phyloP scores from a whole-genome alignment of 1,139 yeast genomes.

The Kodamaea derodonti region DNA sequence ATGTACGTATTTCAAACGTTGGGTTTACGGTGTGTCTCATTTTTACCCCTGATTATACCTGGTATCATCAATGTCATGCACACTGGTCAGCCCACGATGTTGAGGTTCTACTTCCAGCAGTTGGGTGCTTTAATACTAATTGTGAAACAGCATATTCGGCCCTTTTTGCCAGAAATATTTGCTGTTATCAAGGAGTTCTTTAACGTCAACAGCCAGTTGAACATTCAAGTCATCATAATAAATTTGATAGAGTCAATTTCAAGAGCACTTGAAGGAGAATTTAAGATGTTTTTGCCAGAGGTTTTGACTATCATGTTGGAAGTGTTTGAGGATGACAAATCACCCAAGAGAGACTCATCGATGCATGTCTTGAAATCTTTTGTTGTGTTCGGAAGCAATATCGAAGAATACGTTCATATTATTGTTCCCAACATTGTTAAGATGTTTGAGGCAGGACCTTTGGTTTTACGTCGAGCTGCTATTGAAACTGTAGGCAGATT shows the following conservation, averaged over 20 bases:
- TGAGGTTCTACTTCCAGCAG: slow-evolving; percentile 89
- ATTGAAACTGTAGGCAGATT: slow-evolving; percentile 82
- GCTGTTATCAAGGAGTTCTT: slow-evolving; percentile 74
- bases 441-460: slow-evolving; percentile 67
- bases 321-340: slow-evolving; percentile 74
- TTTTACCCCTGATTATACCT: slow-evolving; percentile 81
- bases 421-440: slow-evolving; percentile 80
- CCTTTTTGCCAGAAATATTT: slow-evolving; percentile 76
- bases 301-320: slow-evolving; percentile 73
- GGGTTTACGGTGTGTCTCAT: slow-evolving; percentile 84
- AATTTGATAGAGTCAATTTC: slow-evolving; percentile 82
- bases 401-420: slow-evolving; percentile 85
- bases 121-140: slow-evolving; percentile 73
- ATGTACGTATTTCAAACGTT: slow-evolving; percentile 86
- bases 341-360: slow-evolving; percentile 62
- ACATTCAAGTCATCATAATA: slow-evolving; percentile 75
- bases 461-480: slow-evolving; percentile 66
- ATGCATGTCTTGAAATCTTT: slow-evolving; percentile 77
- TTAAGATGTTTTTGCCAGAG: slow-evolving; percentile 76
- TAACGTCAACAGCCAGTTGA: slow-evolving; percentile 43
- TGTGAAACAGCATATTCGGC: slow-evolving; percentile 87
- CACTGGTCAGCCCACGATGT: slow-evolving; percentile 74
- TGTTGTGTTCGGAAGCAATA: slow-evolving; percentile 83
- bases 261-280: slow-evolving; percentile 85
- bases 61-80: slow-evolving; percentile 85